These are phyloP conservation scores for Cryptococcus sp. DNA, from an alignment of 1,284 basidiomycete species.

Conservation along the genomic window DNA sequence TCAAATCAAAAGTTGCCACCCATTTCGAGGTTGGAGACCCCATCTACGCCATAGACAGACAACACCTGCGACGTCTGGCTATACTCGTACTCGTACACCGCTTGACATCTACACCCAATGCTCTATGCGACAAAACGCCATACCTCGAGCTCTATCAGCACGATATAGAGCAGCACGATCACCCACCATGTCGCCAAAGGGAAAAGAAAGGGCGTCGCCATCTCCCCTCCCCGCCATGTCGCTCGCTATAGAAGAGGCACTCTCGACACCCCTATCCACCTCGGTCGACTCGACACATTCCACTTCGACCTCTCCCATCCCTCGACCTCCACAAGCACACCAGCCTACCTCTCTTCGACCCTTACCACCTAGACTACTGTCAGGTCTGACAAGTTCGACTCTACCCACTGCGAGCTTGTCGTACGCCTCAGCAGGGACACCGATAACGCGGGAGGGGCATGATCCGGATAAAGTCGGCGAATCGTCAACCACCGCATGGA, in stretches of 20 bases:
- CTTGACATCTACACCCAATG: neutral
- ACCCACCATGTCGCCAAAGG: neutral
- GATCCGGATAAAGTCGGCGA: conserved; percentile 6
- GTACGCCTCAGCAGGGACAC: conserved; percentile 14
- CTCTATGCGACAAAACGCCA: neutral
- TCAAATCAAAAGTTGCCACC: too few species aligned
- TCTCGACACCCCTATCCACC: conserved; percentile 24
- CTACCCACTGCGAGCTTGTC: conserved; percentile 30
- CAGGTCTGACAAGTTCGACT: conserved; percentile 32
- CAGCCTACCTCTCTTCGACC: conserved; percentile 17
- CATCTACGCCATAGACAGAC: too few species aligned
- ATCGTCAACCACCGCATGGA: conserved; percentile 18
- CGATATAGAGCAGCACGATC: neutral
- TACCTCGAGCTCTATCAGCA: neutral
- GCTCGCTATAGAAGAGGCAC: conserved; percentile 21
- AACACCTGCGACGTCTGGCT: too few species aligned
- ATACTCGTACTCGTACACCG: too few species aligned
- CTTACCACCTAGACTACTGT: conserved; percentile 28
- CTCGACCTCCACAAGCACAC: conserved; percentile 26
- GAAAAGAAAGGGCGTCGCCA: neutral
- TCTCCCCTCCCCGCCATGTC: neutral
- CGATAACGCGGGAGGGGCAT: conserved; percentile 1
- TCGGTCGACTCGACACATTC: conserved; percentile 16
- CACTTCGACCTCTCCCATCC: conserved; percentile 14
- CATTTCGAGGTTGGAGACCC: too few species aligned